Evolutionary conservation across 169 alveolate genomes (phyloP).

Genomic region (Pseudocohnilembus persalinus): DNA sequence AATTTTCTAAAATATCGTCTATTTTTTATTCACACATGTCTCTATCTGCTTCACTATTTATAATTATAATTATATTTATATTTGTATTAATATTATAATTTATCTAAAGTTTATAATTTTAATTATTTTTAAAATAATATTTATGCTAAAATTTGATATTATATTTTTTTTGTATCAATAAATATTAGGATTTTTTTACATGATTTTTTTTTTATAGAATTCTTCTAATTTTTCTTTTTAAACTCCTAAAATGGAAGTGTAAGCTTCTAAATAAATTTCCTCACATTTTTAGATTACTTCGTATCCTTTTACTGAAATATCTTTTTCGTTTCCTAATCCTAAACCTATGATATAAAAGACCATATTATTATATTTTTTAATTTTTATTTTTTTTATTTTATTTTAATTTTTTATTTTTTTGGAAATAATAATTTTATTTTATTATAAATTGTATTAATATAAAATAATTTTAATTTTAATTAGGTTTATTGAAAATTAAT

Average conservation of each 20-base stretch:
- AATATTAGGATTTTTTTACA: conserved; percentile 1
- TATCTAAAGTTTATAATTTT: no score
- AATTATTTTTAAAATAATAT: no score
- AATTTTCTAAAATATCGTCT: conserved; percentile 85
- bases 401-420: no score
- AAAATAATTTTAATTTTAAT: no score
- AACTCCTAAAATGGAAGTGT: conserved; percentile 92
- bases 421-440: no score
- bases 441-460: no score
- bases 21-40: conserved; percentile 92
- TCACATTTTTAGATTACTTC: conserved; percentile 87
- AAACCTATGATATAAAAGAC: conserved; percentile 92
- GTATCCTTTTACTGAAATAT: conserved; percentile 91
- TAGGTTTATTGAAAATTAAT: no score
- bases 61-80: no score
- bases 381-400: no score
- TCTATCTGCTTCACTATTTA: conserved; percentile 93
- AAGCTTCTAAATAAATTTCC: conserved; percentile 90
- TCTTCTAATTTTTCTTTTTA: conserved; percentile 76
- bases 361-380: conserved; percentile 62
- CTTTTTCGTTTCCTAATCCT: conserved; percentile 94
- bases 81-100: no score
- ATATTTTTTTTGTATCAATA: no score
- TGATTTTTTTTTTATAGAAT: conserved; percentile 84
- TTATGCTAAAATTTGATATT: no score